Evolutionary conservation across 1,284 basidiomycete species (phyloP).

Genomic region (Sphagnurus paluster): DNA sequence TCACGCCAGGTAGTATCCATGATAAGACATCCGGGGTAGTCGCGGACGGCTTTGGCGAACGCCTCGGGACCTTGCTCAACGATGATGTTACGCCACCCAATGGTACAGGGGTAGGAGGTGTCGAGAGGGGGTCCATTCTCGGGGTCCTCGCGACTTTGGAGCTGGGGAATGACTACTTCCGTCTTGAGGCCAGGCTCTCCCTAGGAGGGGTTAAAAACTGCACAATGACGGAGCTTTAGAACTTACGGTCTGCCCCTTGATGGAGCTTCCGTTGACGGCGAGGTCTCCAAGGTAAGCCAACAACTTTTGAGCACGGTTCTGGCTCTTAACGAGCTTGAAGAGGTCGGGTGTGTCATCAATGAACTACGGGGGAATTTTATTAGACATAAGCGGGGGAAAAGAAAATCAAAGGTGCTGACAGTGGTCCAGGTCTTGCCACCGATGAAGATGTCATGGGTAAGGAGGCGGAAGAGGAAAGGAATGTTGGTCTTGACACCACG

Average conservation of each 20-base stretch:
- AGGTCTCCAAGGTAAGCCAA: slow-evolving; percentile 97
- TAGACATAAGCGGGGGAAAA: not conserved
- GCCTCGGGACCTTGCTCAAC: slow-evolving; percentile 97
- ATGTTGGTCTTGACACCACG: slow-evolving; percentile 99
- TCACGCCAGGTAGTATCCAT: slow-evolving; percentile 99
- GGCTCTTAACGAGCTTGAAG: slow-evolving; percentile 97
- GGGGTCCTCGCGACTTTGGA: slow-evolving; percentile 80
- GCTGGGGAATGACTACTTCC: slow-evolving; percentile 84
- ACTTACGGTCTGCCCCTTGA: slow-evolving; percentile 80
- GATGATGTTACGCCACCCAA: slow-evolving; percentile 99
- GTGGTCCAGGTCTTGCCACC: slow-evolving; percentile 98
- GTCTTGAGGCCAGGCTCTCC: slow-evolving; percentile 95
- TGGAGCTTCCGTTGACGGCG: slow-evolving; percentile 96
- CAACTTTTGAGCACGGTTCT: slow-evolving; percentile 98
- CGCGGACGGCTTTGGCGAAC: slow-evolving; percentile 97
- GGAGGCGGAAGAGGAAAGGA: slow-evolving; percentile 96
- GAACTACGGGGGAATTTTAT: slow-evolving; percentile 54
- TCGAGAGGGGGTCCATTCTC: slow-evolving; percentile 74
- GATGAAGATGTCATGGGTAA: slow-evolving; percentile 98
- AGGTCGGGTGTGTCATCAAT: slow-evolving; percentile 99
- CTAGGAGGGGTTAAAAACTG: slow-evolving; percentile 26
- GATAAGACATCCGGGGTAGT: slow-evolving; percentile 93
- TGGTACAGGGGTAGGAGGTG: slow-evolving; percentile 78
- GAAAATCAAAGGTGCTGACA: slow-evolving; percentile 39
- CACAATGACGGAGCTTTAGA: not conserved